These are phyloP conservation scores for Ilyonectria mors-panacis DNA, from an alignment of 2,329 filamentous ascomycete species.

Conservation along the genomic window DNA sequence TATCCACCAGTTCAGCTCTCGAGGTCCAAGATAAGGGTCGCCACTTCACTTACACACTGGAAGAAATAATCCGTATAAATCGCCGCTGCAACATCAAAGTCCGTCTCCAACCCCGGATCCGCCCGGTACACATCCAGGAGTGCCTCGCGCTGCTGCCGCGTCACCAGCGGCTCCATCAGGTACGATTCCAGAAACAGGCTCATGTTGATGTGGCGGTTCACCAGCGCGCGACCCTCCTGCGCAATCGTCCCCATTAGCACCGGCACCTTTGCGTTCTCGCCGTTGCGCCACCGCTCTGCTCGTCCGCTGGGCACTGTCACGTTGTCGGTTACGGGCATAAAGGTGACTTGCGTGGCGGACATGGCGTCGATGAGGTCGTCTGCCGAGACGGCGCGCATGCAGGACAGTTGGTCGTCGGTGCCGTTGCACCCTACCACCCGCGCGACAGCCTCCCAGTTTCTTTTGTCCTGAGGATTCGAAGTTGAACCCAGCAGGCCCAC, in stretches of 20 bases:
- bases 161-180: slow-evolving; percentile 32
- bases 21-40: not conserved
- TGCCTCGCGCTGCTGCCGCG: slow-evolving; percentile 11
- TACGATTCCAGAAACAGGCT: slow-evolving; percentile 37
- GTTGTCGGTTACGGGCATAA: slow-evolving; percentile 41
- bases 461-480: slow-evolving; percentile 3
- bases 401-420: slow-evolving; percentile 30
- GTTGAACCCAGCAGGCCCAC: slow-evolving; percentile 40
- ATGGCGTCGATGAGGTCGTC: slow-evolving; percentile 37
- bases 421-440: slow-evolving; percentile 35
- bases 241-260: slow-evolving; percentile 45
- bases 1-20: slow-evolving; percentile 28
- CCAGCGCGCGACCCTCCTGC: slow-evolving; percentile 43
- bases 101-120: slow-evolving; percentile 23
- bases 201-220: slow-evolving; percentile 43
- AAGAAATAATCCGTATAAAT: slow-evolving; percentile 48
- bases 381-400: slow-evolving; percentile 39
- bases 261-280: slow-evolving; percentile 38
- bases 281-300: slow-evolving; percentile 40
- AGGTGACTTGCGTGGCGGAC: slow-evolving; percentile 1
- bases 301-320: slow-evolving; percentile 33
- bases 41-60: slow-evolving; percentile 44
- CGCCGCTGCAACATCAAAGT: slow-evolving; percentile 46
- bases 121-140: slow-evolving; percentile 40
- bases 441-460: slow-evolving; percentile 37